Evolutionary conservation across 2,329 filamentous ascomycete species (phyloP).

Genomic region (Nothomitra cinnamomea): DNA sequence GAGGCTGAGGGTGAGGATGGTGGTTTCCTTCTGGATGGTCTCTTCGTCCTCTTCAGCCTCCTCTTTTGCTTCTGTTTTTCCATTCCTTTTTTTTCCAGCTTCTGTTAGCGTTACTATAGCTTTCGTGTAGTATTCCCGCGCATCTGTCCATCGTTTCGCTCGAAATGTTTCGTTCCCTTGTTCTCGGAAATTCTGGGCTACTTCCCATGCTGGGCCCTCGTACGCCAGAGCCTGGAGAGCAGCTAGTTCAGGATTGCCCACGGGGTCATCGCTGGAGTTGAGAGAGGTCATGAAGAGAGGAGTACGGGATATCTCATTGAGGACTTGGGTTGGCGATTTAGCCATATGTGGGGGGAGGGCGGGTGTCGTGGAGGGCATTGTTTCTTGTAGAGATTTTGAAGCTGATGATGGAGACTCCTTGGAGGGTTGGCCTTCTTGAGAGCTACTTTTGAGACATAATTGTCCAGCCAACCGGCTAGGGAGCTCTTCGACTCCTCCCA

Average conservation of each 20-base stretch:
- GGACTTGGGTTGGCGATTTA: conserved; percentile 40
- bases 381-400: not conserved
- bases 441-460: not conserved
- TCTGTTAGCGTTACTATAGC: conserved; percentile 55
- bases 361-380: conserved; percentile 15
- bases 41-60: conserved; percentile 35
- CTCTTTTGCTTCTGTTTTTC: conserved; percentile 26
- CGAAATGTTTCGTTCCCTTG: conserved; percentile 82
- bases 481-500: not conserved
- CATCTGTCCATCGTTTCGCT: conserved; percentile 58
- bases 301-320: conserved; percentile 47
- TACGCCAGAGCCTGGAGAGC: conserved; percentile 82
- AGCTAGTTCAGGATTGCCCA: conserved; percentile 61
- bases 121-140: conserved; percentile 81
- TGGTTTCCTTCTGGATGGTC: conserved; percentile 40
- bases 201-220: conserved; percentile 75
- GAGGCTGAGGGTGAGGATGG: conserved; percentile 58
- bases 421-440: not conserved
- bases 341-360: conserved; percentile 41
- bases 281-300: conserved; percentile 95
- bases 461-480: not conserved
- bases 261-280: conserved; percentile 33
- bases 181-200: conserved; percentile 71
- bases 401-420: not conserved
- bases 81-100: conserved; percentile 40